Evolutionary conservation across 2,329 filamentous ascomycete species (phyloP).

Genomic region (Claviceps fusiformis): DNA sequence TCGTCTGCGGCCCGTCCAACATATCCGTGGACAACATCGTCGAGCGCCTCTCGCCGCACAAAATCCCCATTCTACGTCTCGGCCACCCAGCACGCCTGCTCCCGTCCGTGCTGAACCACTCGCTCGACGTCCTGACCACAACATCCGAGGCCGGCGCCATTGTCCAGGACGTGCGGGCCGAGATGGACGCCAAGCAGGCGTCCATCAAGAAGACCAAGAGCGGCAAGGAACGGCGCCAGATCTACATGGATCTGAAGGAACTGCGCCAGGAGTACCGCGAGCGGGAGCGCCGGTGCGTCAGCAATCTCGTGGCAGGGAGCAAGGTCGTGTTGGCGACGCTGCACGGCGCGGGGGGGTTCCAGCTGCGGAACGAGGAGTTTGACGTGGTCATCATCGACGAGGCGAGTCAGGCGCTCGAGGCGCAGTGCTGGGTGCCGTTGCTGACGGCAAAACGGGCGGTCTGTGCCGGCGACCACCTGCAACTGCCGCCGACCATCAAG

Average conservation of each 20-base stretch:
- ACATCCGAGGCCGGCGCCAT: conserved; percentile 83
- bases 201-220: conserved; percentile 77
- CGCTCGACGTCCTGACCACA: conserved; percentile 78
- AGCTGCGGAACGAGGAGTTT: conserved; percentile 67
- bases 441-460: conserved; percentile 71
- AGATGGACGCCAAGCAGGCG: conserved; percentile 86
- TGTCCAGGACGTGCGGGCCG: conserved; percentile 75
- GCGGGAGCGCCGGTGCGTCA: conserved; percentile 70
- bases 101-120: conserved; percentile 77
- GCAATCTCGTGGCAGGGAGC: conserved; percentile 58
- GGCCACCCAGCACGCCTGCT: conserved; percentile 87
- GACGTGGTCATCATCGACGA: conserved; percentile 95
- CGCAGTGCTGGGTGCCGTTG: conserved; percentile 92
- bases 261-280: conserved; percentile 79
- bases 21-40: conserved; percentile 98
- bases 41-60: conserved; percentile 73
- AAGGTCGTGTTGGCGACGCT: conserved; percentile 86
- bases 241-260: conserved; percentile 76
- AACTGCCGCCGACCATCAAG: conserved; percentile 90
- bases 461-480: conserved; percentile 85
- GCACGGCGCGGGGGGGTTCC: conserved; percentile 78
- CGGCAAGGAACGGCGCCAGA: conserved; percentile 62
- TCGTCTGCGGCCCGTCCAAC: conserved; percentile 95
- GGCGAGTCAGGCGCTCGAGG: conserved; percentile 87
- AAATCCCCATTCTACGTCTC: conserved; percentile 74